Evolutionary conservation across 306 rosid species (phyloP).

Genomic region (Cicer cuneatum): DNA sequence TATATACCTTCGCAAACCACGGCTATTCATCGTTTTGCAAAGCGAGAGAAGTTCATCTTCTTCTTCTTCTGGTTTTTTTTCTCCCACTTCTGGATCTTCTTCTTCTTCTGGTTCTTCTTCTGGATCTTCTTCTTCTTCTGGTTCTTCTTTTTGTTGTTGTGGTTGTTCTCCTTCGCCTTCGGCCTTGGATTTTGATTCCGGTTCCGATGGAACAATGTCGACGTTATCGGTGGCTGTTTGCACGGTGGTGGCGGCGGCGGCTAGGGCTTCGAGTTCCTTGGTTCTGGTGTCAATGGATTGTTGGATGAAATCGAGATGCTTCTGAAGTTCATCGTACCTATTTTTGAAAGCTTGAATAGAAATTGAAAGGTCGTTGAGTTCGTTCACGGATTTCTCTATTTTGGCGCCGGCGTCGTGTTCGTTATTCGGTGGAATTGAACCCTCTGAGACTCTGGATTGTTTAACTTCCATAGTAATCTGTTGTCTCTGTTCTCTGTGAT

Average conservation of each 20-base stretch:
- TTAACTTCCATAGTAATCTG: background rate
- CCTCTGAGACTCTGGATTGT: background rate
- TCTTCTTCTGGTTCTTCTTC: too few species aligned
- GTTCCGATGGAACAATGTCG: constrained; percentile 13
- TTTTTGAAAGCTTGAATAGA: constrained; percentile 50
- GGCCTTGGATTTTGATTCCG: background rate
- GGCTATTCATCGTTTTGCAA: constrained; percentile 59
- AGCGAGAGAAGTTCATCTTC: constrained; percentile 44
- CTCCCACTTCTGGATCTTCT: background rate
- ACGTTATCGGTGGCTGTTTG: background rate
- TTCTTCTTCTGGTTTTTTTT: background rate
- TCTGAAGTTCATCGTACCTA: constrained; percentile 56
- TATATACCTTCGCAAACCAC: constrained; percentile 59
- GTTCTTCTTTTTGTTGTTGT: background rate
- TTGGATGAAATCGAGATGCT: constrained; percentile 55
- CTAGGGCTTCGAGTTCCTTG: constrained; percentile 33
- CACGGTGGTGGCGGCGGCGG: background rate
- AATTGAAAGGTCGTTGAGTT: constrained; percentile 50
- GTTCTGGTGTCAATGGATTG: constrained; percentile 49
- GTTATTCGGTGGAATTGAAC: constrained; percentile 7
- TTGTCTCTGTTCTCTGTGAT: background rate
- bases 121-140: background rate
- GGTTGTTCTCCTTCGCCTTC: background rate
- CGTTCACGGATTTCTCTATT: constrained; percentile 46
- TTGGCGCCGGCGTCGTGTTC: background rate